Conservation (phyloP, 257 asterid species). For the Solanum chaucha region DNA sequence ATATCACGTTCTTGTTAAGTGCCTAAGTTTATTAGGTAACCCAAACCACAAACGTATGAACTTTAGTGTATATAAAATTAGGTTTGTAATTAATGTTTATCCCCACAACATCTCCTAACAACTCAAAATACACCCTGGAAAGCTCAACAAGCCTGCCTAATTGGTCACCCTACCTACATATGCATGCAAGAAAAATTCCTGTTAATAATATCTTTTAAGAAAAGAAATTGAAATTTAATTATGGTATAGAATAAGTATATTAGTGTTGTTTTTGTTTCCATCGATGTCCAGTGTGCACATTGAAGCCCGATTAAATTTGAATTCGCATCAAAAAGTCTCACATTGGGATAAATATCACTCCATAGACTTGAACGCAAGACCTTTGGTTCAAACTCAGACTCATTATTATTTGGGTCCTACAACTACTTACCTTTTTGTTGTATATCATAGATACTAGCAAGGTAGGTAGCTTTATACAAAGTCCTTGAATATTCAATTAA, state of each 20-base stretch:
- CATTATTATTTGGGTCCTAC: not conserved
- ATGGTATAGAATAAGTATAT: not conserved
- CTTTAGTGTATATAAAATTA: not conserved
- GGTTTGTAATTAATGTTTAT: not conserved
- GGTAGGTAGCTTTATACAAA: not conserved
- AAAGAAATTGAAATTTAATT: no score
- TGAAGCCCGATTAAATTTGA: no score
- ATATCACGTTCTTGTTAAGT: not conserved
- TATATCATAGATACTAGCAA: not conserved
- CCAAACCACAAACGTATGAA: not conserved
- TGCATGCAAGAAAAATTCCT: not conserved
- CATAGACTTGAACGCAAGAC: no score
- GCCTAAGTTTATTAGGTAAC: not conserved
- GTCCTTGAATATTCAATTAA: not conserved
- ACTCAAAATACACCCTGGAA: not conserved
- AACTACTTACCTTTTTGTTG: not conserved
- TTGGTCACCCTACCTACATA: not conserved
- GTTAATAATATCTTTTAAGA: not conserved
- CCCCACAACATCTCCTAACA: not conserved
- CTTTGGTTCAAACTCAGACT: not conserved
- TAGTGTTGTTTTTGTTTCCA: no score
- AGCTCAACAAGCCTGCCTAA: not conserved
- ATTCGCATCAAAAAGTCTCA: no score
- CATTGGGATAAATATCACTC: no score
- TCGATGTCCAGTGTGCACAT: no score